Percentiles rank a stretch among this genome's conserved stretches.
Evolutionary conservation across 345 rosid species (phyloP).

Genomic region (Schrenkiella parvula): DNA sequence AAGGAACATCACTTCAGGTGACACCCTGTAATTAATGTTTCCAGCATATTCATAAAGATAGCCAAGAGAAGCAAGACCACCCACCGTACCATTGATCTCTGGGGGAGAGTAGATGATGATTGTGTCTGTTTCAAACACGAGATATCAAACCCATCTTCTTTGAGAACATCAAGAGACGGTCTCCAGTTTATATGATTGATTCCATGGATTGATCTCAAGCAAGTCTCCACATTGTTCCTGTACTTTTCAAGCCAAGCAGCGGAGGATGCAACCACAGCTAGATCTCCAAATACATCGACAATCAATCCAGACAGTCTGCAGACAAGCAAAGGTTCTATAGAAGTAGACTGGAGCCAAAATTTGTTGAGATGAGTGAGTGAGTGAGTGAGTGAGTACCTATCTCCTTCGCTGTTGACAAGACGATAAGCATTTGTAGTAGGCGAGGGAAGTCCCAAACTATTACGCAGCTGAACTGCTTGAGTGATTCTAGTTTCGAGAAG

Average conservation of each 20-base stretch:
- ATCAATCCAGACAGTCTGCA: constrained; percentile 83
- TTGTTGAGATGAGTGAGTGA: neutral
- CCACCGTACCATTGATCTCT: constrained; percentile 60
- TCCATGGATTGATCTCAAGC: constrained; percentile 48
- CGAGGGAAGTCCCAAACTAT: constrained; percentile 70
- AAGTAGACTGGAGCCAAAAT: neutral
- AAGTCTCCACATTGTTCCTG: constrained; percentile 55
- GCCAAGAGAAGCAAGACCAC: constrained; percentile 2
- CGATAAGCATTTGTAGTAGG: constrained; percentile 69
- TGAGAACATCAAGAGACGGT: constrained; percentile 79
- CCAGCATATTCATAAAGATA: neutral
- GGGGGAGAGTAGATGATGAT: constrained; percentile 48
- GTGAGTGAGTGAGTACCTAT: constrained; percentile 44
- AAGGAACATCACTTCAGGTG: neutral
- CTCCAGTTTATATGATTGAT: constrained; percentile 80
- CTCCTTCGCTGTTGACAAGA: constrained; percentile 86
- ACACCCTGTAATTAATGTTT: neutral
- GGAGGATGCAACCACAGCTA: constrained; percentile 91
- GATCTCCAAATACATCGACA: constrained; percentile 82
- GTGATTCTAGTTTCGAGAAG: constrained; percentile 65
- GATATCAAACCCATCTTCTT: constrained; percentile 78
- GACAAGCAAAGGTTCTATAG: neutral
- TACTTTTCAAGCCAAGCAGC: constrained; percentile 97
- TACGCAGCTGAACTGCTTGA: constrained; percentile 57
- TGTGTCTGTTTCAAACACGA: constrained; percentile 41